Base-by-base conservation (phyloP, 495 filamentous ascomycete species). In the Xylaria grammica region DNA sequence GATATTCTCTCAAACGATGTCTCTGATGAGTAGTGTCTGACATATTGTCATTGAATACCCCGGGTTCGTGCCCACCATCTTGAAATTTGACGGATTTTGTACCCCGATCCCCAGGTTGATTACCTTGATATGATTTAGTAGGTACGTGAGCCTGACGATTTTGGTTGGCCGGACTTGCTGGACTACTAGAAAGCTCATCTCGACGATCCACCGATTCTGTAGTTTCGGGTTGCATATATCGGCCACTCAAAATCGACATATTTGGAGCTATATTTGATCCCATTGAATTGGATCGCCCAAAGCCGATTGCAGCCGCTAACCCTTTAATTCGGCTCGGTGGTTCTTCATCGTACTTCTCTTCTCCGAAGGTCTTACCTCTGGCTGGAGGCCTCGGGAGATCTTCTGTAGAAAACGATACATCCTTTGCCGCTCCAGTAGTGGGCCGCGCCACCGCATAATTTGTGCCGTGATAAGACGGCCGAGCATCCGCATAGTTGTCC, bases 1-100 rank as follows among this genome's bases (percentile, higher is more conserved):
- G 74, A 63, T 83, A 82, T 36, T 83, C 69, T 26, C 81, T 76
- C 34, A 85, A 58, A 42, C 77, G 80, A 53, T 80, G 72, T 8
- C 68, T 68, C 52, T 69, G 69, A 22, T 49, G 73, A 22, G 56
- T 62, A 15, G 67, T 67, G 45, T 71, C 67, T 19, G 72, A 72
- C 19, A 68, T 61, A 7, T 69, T 59, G 17, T 69, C 68, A 36
- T 71, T 54, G 8, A 52, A 56, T 15, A 53, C 49, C 27, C 61
- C 67, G 29, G 68, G 59, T 27, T 65, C 68, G 22, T 69, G 51
- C 24, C 66, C 46, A 22, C 62, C 62, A 50, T 74, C 69, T 24
- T 70, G 69, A 50, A 74, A 74, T 34, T 63, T 74, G 24, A 74
- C 72, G 15, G 72, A 69, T 66, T 74, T 74, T 15, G 65, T 70